Base-by-base conservation (phyloP, 1,284 basidiomycete species). In the Trichosporon asahii region DNA sequence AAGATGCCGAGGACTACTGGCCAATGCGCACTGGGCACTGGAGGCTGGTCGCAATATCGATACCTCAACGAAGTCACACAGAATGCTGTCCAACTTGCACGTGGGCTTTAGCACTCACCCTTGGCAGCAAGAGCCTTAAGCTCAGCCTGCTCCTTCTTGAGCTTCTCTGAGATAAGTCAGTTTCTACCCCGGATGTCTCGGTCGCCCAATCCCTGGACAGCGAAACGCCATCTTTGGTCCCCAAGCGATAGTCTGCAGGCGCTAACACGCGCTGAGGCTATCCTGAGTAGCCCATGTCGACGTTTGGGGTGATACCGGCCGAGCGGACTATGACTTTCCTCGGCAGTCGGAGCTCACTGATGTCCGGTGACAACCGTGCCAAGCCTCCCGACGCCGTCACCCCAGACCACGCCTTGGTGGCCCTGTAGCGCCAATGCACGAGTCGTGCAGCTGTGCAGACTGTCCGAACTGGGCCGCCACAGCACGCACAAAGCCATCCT, bases 121-220 rank as follows among this genome's bases (percentile, higher is more conserved):
- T 79, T 80, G 21, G 71, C 73, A 15, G 72, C 67, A 3, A 69
- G 46, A 29, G 76, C 78, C 70, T 79, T 79, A 33, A 76, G 57
- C 73, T 79, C 79, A 46, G 76, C 77, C 53, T 69, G 71, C 69
- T 81, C 77, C 64, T 66, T 70, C 78, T 78, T 79, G 72, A 64
- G 67, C 70, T 70, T 72, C 72, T 73, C 69, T 70, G 65, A 18
- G 37, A 27, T 12, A n/a, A 18, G 57, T 61, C 27, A 61, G 57
- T 18, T 8, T n/a, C 21, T 4, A n/a, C 27, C 18, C 27, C 6
- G 3, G 14, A 9, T 6, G 18, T 33, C 7, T 18, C 1, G n/a
- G 5, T 15, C 7, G n/a, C 5, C 7, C 25, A n/a, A 18, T 12
- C 11, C 6, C 27, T 31, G 2, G 57, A 61, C 15, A 3, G 12